A percentile compares a stretch with the other conserved stretches of the same genome.
Evolutionary conservation across 2,329 filamentous ascomycete genomes (phyloP).

Genomic region (Parafenestella ontariensis): DNA sequence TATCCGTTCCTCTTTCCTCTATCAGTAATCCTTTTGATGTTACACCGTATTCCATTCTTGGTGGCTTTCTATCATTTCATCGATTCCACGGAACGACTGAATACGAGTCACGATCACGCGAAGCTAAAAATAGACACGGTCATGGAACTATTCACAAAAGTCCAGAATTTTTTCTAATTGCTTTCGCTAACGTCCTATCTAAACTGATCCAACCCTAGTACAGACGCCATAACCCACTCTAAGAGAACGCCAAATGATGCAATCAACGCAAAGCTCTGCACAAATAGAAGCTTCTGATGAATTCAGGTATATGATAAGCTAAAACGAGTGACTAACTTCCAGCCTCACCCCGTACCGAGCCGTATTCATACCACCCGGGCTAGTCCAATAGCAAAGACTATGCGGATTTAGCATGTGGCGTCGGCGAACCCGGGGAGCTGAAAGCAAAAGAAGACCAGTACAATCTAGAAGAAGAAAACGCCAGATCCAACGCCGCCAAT

Average conservation of each 20-base stretch:
- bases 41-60: conserved; percentile 8
- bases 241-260: conserved; percentile 6
- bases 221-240: conserved; percentile 1
- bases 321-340: conserved; percentile 15
- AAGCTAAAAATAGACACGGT: conserved; percentile 22
- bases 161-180: not conserved
- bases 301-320: not conserved
- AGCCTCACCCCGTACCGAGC: conserved; percentile 9
- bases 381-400: conserved; percentile 15
- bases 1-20: not conserved
- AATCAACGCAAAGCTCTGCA: conserved; percentile 1
- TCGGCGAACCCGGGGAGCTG: not conserved
- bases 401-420: conserved; percentile 1
- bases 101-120: conserved; percentile 9
- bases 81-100: conserved; percentile 1
- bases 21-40: conserved; percentile 1
- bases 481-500: conserved; percentile 10
- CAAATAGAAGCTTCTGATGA: conserved; percentile 10
- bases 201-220: conserved; percentile 3
- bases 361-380: conserved; percentile 7
- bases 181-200: conserved; percentile 4
- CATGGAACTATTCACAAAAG: not conserved
- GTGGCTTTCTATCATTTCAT: conserved; percentile 11
- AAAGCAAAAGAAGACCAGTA: conserved; percentile 1
- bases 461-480: not conserved